A percentile compares a stretch with the other conserved stretches of the same genome.
Conservation (phyloP, 163 green algal genomes). For the Coccomyxa subellipsoidea region DNA sequence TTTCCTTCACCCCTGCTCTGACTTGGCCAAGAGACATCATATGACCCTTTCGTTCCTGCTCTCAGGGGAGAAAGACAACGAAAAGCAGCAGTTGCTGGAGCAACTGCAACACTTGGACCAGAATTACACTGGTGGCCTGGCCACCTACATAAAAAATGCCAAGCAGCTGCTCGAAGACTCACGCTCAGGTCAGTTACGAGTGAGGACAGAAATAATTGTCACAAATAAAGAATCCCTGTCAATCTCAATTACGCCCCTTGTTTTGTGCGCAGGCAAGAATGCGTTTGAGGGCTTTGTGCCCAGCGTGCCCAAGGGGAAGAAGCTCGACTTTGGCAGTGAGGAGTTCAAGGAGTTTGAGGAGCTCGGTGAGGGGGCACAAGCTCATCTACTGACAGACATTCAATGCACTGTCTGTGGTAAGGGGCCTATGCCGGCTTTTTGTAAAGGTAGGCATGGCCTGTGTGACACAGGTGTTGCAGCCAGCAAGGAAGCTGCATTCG, state of each 20-base stretch:
- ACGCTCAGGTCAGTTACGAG: too few species aligned
- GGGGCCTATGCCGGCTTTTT: too few species aligned
- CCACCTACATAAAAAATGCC: conserved; percentile 85
- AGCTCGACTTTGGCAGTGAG: conserved; percentile 77
- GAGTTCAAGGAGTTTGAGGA: conserved; percentile 64
- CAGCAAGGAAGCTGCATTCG: conserved; percentile 76
- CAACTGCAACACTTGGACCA: conserved; percentile 76
- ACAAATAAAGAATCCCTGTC: too few species aligned
- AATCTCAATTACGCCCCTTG: too few species aligned
- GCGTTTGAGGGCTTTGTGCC: conserved; percentile 90
- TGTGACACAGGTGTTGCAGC: conserved; percentile 55
- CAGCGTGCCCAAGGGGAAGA: conserved; percentile 70
- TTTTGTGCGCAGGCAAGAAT: conserved; percentile 68
- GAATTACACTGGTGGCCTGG: conserved; percentile 81
- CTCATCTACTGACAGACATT: too few species aligned
- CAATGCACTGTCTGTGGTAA: too few species aligned
- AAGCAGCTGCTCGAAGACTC: conserved; percentile 78
- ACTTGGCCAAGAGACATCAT: background rate
- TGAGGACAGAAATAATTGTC: too few species aligned
- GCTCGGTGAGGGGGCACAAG: conserved; percentile 11
- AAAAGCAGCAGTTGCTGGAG: conserved; percentile 73
- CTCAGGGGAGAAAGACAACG: conserved; percentile 51
- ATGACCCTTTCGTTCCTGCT: background rate
- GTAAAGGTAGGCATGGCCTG: background rate
- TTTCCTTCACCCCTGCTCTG: background rate